Percentiles rank a stretch among this genome's conserved stretches.
phyloP scores from a whole-genome alignment of 768 basidiomycete genomes.

The Lactifluus volemus region DNA sequence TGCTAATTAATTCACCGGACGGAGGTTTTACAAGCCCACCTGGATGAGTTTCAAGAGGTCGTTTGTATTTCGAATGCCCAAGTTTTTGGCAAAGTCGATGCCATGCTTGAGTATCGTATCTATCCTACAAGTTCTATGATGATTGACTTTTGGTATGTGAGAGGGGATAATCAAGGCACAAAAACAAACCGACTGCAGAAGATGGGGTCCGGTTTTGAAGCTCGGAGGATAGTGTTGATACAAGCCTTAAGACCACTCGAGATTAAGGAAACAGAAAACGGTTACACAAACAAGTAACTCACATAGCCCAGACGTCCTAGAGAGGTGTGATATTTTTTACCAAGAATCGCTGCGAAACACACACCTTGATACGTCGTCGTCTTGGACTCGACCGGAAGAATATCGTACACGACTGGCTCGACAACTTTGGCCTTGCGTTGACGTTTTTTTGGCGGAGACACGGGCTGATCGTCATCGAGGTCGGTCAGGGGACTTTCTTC shows the following conservation, averaged over 20 bases:
- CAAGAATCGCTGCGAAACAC: conserved; percentile 24
- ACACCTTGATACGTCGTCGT: conserved; percentile 63
- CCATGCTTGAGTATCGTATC: conserved; percentile 75
- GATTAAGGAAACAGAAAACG: background rate
- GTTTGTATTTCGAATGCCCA: conserved; percentile 65
- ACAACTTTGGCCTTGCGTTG: conserved; percentile 27
- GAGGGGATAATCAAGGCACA: background rate
- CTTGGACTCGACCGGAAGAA: conserved; percentile 62
- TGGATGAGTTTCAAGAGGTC: conserved; percentile 69
- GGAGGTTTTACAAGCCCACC: conserved; percentile 16
- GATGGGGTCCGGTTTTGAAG: conserved; percentile 56
- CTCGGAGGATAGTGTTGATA: conserved; percentile 74
- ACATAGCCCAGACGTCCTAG: conserved; percentile 19
- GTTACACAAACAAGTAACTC: background rate
- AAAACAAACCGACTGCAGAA: conserved; percentile 60
- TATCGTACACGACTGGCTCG: conserved; percentile 52
- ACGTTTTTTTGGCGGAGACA: conserved; percentile 22
- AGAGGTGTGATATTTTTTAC: background rate
- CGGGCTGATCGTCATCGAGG: conserved; percentile 9
- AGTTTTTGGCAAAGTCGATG: conserved; percentile 70
- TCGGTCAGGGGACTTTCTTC: conserved; percentile 20
- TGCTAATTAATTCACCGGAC: conserved; percentile 4
- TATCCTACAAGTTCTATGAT: conserved; percentile 41
- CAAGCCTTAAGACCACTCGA: conserved; percentile 47
- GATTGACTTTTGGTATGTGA: background rate